Conservation (phyloP, 2,329 filamentous ascomycete genomes). For the Ophiocordyceps camponoti-floridani region DNA sequence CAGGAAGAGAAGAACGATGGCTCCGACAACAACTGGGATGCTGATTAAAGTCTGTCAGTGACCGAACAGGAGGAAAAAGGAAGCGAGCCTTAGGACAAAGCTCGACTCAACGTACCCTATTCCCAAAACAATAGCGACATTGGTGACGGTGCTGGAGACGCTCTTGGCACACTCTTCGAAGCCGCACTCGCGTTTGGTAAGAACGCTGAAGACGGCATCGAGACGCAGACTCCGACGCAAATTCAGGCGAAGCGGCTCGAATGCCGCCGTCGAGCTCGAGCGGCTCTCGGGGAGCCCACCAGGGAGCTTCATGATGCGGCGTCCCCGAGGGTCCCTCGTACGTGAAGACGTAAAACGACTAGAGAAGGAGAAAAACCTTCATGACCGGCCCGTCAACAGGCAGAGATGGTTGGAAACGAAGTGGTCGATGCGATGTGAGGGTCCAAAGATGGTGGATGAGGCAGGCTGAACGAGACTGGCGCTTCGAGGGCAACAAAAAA, state of each 20-base stretch:
- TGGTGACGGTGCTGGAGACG: constrained; percentile 32
- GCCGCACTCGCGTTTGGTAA: constrained; percentile 1
- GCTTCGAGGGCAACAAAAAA: neutral
- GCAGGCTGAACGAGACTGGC: too few species aligned
- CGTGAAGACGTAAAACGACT: constrained; percentile 1
- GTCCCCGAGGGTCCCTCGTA: neutral
- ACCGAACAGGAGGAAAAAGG: neutral
- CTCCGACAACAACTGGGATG: constrained; percentile 53
- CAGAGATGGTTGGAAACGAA: neutral
- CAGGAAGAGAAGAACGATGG: constrained; percentile 53
- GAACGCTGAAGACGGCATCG: constrained; percentile 1
- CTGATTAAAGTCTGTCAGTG: constrained; percentile 24
- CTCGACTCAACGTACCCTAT: constrained; percentile 40
- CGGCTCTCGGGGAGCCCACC: neutral
- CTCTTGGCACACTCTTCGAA: constrained; percentile 41
- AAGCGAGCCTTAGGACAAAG: neutral
- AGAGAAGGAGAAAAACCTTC: constrained; percentile 5
- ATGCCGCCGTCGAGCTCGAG: constrained; percentile 1
- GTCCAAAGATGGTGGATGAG: too few species aligned
- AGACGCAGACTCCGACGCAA: constrained; percentile 6
- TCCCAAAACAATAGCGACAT: constrained; percentile 49
- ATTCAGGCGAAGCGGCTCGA: constrained; percentile 9
- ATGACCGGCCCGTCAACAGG: constrained; percentile 4
- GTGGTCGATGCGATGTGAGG: neutral
- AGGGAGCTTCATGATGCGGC: constrained; percentile 2